phyloP scores from a whole-genome alignment of 78 protist genomes.

The slime mould (Dictyostelium discoideum) region DNA sequence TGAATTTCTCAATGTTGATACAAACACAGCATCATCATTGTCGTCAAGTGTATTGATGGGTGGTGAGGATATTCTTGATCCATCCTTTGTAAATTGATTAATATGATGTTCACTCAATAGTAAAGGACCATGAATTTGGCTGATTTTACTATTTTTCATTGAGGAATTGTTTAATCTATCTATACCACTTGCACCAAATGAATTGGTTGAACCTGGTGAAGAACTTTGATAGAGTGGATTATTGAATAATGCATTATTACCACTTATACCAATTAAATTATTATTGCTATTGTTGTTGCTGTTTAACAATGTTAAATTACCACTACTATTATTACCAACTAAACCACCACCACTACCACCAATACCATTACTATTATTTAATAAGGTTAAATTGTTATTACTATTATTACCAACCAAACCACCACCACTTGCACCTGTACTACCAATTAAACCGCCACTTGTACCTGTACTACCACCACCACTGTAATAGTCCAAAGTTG shows the following conservation, averaged over 20 bases:
- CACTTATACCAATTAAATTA: background rate
- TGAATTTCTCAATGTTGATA: background rate
- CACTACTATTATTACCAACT: background rate
- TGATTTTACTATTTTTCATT: slow-evolving; percentile 20
- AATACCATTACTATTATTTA: background rate
- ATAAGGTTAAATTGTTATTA: background rate
- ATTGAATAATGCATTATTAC: background rate
- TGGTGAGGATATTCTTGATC: background rate
- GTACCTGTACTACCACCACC: background rate
- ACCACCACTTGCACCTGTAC: background rate
- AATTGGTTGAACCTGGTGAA: background rate
- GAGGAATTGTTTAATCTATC: slow-evolving; percentile 1
- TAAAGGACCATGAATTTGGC: slow-evolving; percentile 73
- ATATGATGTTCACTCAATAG: background rate
- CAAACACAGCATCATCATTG: slow-evolving; percentile 59
- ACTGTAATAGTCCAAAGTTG: background rate
- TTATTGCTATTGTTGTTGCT: background rate
- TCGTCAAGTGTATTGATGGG: slow-evolving; percentile 1
- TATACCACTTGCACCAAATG: slow-evolving; percentile 6
- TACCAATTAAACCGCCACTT: slow-evolving; percentile 10
- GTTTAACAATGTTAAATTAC: background rate
- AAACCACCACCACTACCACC: background rate
- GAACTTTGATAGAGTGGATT: background rate
- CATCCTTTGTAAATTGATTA: background rate
- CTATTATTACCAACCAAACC: background rate